phyloP scores from a whole-genome alignment of 139 green algal species.

The Microglena sp. region DNA sequence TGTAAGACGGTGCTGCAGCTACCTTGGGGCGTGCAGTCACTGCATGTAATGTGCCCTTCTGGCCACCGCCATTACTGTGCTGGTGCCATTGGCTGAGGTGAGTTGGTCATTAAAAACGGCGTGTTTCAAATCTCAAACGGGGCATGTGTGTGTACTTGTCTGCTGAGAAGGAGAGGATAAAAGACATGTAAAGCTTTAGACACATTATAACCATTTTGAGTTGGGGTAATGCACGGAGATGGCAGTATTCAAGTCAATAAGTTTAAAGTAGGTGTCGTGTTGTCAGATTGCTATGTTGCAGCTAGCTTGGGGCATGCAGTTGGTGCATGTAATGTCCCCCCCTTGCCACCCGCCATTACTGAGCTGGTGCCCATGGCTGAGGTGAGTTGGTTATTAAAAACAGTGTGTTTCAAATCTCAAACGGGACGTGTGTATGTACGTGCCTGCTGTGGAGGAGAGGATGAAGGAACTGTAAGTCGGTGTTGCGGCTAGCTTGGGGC shows the following conservation, averaged over 20 bases:
- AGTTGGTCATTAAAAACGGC: too few relatives aligned
- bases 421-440: constrained; percentile 67
- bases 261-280: too few relatives aligned
- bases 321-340: constrained; percentile 20
- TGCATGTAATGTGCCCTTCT: constrained; percentile 29
- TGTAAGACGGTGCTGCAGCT: constrained; percentile 18
- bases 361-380: constrained; percentile 23
- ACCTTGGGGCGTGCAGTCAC: constrained; percentile 31
- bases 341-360: constrained; percentile 46
- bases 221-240: too few relatives aligned
- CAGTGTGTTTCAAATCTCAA: too few relatives aligned
- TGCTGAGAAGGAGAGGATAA: constrained; percentile 29
- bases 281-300: too few relatives aligned
- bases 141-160: constrained; percentile 69
- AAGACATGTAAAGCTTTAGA: constrained; percentile 27
- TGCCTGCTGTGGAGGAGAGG: constrained; percentile 42
- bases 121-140: too few relatives aligned
- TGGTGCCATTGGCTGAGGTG: constrained; percentile 23
- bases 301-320: constrained; percentile 29
- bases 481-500: constrained; percentile 23
- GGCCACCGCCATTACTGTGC: constrained; percentile 40
- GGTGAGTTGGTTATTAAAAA: too few relatives aligned
- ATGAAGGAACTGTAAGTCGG: constrained; percentile 22
- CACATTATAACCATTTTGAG: too few relatives aligned
- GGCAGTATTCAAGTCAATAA: too few relatives aligned